Evolutionary conservation across 169 alveolate genomes (phyloP), one percentile per base, ranked within the genome.

Genomic region (Theileria orientalis): DNA sequence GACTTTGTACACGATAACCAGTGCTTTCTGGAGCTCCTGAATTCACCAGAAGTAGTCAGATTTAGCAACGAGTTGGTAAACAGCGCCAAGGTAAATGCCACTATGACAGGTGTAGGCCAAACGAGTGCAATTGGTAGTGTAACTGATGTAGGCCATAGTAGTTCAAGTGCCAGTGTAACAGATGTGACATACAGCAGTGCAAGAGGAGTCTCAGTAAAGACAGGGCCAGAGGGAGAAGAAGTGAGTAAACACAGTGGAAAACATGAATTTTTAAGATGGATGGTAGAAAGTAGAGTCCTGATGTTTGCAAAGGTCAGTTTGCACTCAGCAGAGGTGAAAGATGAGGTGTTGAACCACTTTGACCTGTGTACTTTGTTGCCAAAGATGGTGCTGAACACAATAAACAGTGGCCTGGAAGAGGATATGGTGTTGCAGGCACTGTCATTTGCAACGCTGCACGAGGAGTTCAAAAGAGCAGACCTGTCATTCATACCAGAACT

Each of bases 401-500:
- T 74, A 23, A 68, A 52, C 30, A 60, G 62, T 27, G 73, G 68
- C 0, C 56, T 32, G 14, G 73, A 52, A 9, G 44, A 25, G 13
- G 89, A 82, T 13, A 44, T 69, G 7, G 27, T 68, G 44, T 23
- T 82, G 21, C 79, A 82, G 62, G 42, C 77, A 3, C 14, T 74
- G 32, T 56, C 85, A 14, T 82, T 30, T 32, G 21, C 74, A 30
- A 68, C 73, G n/a, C 49, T 82, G 49, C 89, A 82, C 74, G 64
- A 23, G 37, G 71, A 82, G 42, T 61, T 69, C 27, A 82, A 82
- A 42, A 41, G 21, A 19, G 44, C 59, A 5, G 74, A 66, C 2
- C 56, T 60, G 13, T 44, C 72, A 23, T 68, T 68, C 46, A 21
- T 62, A 2, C 52, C 52, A 51, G 0, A 3, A 23, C 27, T 49